phyloP scores from a whole-genome alignment of 208 protist species.

The Trypanosoma melophagium region DNA sequence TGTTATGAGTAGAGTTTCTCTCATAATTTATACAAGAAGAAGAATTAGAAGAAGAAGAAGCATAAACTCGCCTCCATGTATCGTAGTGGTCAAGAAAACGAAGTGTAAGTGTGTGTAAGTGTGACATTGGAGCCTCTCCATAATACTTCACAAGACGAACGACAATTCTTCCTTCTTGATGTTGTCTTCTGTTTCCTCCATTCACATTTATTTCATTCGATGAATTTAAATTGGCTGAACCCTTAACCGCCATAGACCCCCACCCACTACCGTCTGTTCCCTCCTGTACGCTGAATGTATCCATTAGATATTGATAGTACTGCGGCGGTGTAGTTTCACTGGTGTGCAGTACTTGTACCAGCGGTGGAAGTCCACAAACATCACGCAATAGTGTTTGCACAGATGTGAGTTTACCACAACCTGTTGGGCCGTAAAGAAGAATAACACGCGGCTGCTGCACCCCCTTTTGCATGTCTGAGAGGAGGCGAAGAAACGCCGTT shows the following conservation, averaged over 20 bases:
- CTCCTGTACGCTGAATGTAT: slow-evolving; percentile 19
- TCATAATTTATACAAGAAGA: too few relatives aligned
- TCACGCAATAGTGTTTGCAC: slow-evolving; percentile 42
- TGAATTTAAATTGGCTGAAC: neutral
- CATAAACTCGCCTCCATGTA: slow-evolving; percentile 9
- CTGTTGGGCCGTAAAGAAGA: slow-evolving; percentile 79
- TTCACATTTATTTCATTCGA: neutral
- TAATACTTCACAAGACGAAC: slow-evolving; percentile 66
- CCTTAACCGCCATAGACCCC: neutral
- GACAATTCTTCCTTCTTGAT: neutral
- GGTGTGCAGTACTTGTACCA: slow-evolving; percentile 23
- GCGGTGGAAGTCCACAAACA: neutral
- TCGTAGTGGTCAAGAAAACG: slow-evolving; percentile 68
- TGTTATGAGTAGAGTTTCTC: too few relatives aligned
- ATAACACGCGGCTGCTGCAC: slow-evolving; percentile 32
- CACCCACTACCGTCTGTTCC: neutral
- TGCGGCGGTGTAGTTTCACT: slow-evolving; percentile 26
- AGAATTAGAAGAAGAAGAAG: neutral
- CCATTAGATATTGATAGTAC: slow-evolving; percentile 36
- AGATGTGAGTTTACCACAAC: slow-evolving; percentile 71
- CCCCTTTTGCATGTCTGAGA: slow-evolving; percentile 32
- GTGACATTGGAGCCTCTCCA: slow-evolving; percentile 49
- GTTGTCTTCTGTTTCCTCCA: neutral
- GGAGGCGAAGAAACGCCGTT: slow-evolving; percentile 34
- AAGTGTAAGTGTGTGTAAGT: slow-evolving; percentile 42